Percentiles rank a stretch among this genome's conserved stretches.
Conservation (phyloP, 352 stramenopile genomes). For the Phytopythium vexans region DNA sequence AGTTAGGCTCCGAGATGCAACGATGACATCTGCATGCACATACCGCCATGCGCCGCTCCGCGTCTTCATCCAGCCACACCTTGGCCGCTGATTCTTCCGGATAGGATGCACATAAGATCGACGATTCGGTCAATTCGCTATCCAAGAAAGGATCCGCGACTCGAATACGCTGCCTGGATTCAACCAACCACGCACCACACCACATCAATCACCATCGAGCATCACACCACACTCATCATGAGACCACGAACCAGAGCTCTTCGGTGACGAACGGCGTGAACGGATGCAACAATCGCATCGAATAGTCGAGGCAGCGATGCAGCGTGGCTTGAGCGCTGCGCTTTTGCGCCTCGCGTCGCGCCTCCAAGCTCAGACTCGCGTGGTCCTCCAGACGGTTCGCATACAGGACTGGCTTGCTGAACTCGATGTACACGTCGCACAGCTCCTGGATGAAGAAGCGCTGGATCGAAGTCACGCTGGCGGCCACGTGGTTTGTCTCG, state of each 20-base stretch:
- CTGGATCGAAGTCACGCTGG: constrained; percentile 67
- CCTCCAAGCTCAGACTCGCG: constrained; percentile 17
- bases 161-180: constrained; percentile 52
- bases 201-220: neutral
- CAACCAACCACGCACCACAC: neutral
- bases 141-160: constrained; percentile 33
- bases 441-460: constrained; percentile 86
- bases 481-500: constrained; percentile 60
- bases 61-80: constrained; percentile 72
- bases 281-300: constrained; percentile 96
- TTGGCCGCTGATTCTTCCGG: constrained; percentile 84
- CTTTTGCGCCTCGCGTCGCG: constrained; percentile 53
- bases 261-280: constrained; percentile 99
- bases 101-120: constrained; percentile 68
- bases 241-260: constrained; percentile 94
- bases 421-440: constrained; percentile 88
- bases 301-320: constrained; percentile 93
- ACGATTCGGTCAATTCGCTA: constrained; percentile 26
- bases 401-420: constrained; percentile 82
- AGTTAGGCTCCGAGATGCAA: neutral
- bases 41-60: constrained; percentile 88
- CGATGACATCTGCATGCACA: neutral
- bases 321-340: constrained; percentile 91
- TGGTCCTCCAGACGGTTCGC: constrained; percentile 45
- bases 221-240: too few species aligned